Evolutionary conservation across 2,329 filamentous ascomycete genomes (phyloP), one percentile per base, ranked within the genome.

Genomic region (Fusarium succisae): DNA sequence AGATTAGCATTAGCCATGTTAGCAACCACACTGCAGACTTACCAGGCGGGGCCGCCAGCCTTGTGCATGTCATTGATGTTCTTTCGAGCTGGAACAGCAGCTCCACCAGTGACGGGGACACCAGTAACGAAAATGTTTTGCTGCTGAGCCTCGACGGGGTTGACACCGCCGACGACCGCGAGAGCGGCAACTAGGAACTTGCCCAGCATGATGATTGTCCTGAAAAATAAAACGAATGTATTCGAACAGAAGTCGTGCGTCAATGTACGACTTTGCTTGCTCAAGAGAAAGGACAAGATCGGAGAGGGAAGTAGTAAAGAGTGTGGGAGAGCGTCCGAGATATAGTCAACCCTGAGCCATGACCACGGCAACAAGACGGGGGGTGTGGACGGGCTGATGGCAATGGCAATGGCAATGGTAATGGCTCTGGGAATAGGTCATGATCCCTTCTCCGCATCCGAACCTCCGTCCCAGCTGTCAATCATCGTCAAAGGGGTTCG

Each of bases 41-140:
- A 87, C 86, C 86, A 87, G 72, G 84, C 79, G 13, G 85, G 81
- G 5, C 86, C 86, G 39, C 81, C 82, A 48, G 80, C 75, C 24
- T 79, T 69, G 53, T 84, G 82, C 14, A 90, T 76, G 10, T 83
- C 81, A 72, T 87, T 86, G 70, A 90, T 86, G 68, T 87, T 86
- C 66, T 80, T 79, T 59, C 88, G 84, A 47, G 80, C 64, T 12
- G 88, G 88, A 32, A 83, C 81, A 55, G 83, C 80, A 7, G 83
- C 83, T 20, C 83, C 84, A 26, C 66, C 50, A 68, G 83, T 79
- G 63, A 86, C 80, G 24, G 76, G 73, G 48, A 81, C 80, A 55
- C 87, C 86, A 28, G 82, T 81, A 13, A 87, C 72, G 24, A 81
- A 77, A 58, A 79, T 75, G 39, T 72, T 63, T 24, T 76, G 77